Percentiles rank a stretch among this genome's conserved stretches.
Evolutionary conservation across 2,329 filamentous ascomycete genomes (phyloP).

Genomic region (Helotiales sp.): DNA sequence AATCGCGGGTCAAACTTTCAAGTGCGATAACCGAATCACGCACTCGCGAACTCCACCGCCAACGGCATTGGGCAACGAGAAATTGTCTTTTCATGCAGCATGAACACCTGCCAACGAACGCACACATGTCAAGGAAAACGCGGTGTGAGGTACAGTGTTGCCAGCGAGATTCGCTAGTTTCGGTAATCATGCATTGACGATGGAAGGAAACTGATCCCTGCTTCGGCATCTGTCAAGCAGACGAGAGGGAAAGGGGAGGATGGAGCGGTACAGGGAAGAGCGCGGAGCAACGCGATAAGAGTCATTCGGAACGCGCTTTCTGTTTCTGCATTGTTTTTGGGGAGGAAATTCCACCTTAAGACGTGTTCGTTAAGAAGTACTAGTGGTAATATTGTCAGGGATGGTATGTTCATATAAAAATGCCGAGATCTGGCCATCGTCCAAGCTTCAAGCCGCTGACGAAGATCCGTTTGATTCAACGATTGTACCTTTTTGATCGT

Average conservation of each 20-base stretch:
- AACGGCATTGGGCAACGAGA: background rate
- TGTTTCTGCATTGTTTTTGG: conserved; percentile 20
- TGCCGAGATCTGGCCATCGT: conserved; percentile 4
- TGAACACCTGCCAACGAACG: conserved; percentile 10
- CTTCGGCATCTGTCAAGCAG: conserved; percentile 13
- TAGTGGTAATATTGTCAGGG: conserved; percentile 6
- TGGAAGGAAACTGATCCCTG: conserved; percentile 22
- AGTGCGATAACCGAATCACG: background rate
- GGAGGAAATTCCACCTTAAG: background rate
- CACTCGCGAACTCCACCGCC: background rate
- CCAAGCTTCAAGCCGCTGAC: conserved; percentile 6
- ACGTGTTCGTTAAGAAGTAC: conserved; percentile 12
- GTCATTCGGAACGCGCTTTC: conserved; percentile 14
- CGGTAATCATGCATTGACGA: conserved; percentile 24
- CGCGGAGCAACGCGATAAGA: conserved; percentile 3
- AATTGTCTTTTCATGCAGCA: conserved; percentile 17
- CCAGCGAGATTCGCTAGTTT: conserved; percentile 12
- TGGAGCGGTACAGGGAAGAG: conserved; percentile 7
- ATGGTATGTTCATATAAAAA: background rate
- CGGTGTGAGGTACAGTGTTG: conserved; percentile 13
- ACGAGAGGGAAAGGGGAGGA: conserved; percentile 9
- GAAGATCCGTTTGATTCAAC: background rate
- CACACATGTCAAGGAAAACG: conserved; percentile 12
- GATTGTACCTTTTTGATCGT: background rate
- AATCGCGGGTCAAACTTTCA: background rate